A percentile compares a stretch with the other conserved stretches of the same genome.
These are phyloP conservation scores for Bipolaris victoriae DNA, from an alignment of 2,329 filamentous ascomycete species.

Conservation along the genomic window DNA sequence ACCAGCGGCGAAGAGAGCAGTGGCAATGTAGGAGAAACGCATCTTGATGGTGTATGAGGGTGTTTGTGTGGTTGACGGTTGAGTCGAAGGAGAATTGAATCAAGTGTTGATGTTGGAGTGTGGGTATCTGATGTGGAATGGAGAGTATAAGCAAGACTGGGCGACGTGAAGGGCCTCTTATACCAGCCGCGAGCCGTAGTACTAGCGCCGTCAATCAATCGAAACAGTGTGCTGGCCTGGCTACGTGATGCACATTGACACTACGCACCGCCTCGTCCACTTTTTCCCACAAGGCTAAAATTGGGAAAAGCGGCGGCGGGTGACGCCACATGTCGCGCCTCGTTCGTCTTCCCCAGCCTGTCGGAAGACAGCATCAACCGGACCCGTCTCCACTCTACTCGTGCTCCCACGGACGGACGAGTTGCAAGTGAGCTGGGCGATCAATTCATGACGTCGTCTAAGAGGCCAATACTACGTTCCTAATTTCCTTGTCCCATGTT, in stretches of 20 bases:
- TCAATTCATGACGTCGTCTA: slow-evolving; percentile 7
- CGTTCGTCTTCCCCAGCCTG: slow-evolving; percentile 2
- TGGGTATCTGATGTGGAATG: slow-evolving; percentile 17
- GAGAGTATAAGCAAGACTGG: slow-evolving; percentile 10
- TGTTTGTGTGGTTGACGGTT: not conserved
- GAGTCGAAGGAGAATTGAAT: slow-evolving; percentile 14
- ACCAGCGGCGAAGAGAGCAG: slow-evolving; percentile 36
- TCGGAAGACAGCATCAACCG: not conserved
- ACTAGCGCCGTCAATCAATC: slow-evolving; percentile 12
- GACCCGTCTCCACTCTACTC: not conserved
- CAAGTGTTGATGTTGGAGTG: slow-evolving; percentile 13
- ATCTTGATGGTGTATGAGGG: slow-evolving; percentile 28
- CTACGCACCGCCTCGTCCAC: slow-evolving; percentile 30
- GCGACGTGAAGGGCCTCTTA: slow-evolving; percentile 23
- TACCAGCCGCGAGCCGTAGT: slow-evolving; percentile 21
- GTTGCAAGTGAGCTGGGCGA: not conserved
- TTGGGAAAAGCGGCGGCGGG: slow-evolving; percentile 21
- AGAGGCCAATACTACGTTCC: not conserved
- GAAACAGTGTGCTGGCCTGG: slow-evolving; percentile 19
- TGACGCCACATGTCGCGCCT: slow-evolving; percentile 30
- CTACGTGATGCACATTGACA: too few species aligned
- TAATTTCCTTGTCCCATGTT: not conserved
- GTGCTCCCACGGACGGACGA: not conserved
- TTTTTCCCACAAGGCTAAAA: slow-evolving; percentile 17
- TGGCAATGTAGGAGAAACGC: slow-evolving; percentile 46